Percentiles rank a stretch among this genome's conserved stretches.
phyloP scores from a whole-genome alignment of 108 stramenopile species.

The Cyclotella choctawhatcheeana region DNA sequence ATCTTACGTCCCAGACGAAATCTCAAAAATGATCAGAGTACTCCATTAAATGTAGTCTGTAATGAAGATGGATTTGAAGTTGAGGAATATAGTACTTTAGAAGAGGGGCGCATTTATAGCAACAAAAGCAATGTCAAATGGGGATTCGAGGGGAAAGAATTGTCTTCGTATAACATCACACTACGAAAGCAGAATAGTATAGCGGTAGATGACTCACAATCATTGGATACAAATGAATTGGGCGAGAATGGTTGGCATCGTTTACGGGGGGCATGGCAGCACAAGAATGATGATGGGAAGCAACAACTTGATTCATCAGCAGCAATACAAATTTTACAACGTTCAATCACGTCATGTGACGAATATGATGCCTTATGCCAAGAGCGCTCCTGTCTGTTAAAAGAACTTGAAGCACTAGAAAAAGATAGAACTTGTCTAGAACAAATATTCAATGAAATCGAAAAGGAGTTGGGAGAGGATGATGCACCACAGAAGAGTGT shows the following conservation, averaged over 20 bases:
- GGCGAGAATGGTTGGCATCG: conserved; percentile 50
- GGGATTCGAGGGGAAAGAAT: background rate
- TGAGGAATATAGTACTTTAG: background rate
- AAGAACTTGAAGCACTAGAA: conserved; percentile 31
- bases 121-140: background rate
- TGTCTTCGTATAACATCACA: background rate
- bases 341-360: conserved; percentile 3
- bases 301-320: conserved; percentile 18
- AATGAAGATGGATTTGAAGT: conserved; percentile 12
- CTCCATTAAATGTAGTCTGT: conserved; percentile 7
- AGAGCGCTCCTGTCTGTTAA: conserved; percentile 16
- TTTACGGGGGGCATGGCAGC: background rate
- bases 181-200: background rate
- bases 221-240: background rate
- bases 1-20: background rate
- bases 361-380: conserved; percentile 36
- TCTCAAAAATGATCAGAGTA: background rate
- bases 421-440: conserved; percentile 37
- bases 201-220: background rate
- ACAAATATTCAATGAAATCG: conserved; percentile 9
- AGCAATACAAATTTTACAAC: conserved; percentile 14
- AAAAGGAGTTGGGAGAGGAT: background rate
- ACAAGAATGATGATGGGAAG: background rate
- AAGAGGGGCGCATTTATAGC: background rate
- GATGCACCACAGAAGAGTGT: background rate